These are phyloP conservation scores for Aegilops speltoides DNA, from an alignment of 176 grass and related monocot genomes.

Conservation along the genomic window DNA sequence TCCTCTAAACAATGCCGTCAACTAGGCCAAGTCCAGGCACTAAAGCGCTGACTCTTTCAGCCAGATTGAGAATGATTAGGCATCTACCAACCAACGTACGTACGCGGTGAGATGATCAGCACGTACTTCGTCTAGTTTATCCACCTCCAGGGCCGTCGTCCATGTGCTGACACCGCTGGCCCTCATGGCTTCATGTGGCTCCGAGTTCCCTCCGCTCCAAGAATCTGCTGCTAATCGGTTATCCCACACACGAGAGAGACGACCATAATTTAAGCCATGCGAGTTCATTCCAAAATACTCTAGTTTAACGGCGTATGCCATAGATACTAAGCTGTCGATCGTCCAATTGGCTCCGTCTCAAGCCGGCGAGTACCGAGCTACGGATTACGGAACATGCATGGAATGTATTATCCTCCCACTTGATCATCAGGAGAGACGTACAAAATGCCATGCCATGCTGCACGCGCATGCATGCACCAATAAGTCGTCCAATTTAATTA, in stretches of 20 bases:
- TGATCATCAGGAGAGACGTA: not conserved
- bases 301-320: not conserved
- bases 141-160: constrained; percentile 18
- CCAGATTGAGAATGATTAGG: constrained; percentile 21
- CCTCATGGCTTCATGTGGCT: constrained; percentile 41
- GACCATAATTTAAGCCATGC: no score
- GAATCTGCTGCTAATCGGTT: not conserved
- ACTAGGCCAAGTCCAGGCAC: constrained; percentile 3
- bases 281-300: constrained; percentile 19
- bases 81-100: not conserved
- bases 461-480: not conserved
- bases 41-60: constrained; percentile 27
- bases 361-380: constrained; percentile 28
- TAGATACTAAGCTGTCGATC: not conserved
- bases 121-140: not conserved
- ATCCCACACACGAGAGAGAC: no score
- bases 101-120: not conserved
- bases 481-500: not conserved
- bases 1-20: not conserved
- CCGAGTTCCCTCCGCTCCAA: not conserved
- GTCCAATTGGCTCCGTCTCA: not conserved
- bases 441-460: not conserved
- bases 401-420: not conserved
- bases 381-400: constrained; percentile 35
- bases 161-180: constrained; percentile 50